Conservation (phyloP, 768 basidiomycete species). For the Lanmaoa rubissima region DNA sequence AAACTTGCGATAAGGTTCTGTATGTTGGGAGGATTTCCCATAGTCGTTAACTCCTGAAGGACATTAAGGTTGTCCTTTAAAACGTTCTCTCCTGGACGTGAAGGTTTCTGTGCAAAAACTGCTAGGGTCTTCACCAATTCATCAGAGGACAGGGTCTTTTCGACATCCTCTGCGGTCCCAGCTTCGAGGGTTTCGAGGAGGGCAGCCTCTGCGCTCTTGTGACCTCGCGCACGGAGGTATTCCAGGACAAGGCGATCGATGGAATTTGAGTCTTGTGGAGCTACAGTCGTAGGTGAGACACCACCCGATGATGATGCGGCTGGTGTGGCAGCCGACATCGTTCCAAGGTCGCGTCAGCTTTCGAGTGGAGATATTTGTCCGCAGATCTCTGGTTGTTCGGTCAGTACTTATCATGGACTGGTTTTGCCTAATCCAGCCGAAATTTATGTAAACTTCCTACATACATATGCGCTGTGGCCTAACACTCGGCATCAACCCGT, state of each 20-base stretch:
- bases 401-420: not conserved
- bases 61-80: constrained; percentile 66
- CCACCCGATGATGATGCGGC: constrained; percentile 35
- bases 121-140: constrained; percentile 58
- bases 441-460: not conserved
- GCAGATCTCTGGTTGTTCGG: not conserved
- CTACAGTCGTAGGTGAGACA: constrained; percentile 30
- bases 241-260: constrained; percentile 45
- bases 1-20: constrained; percentile 77
- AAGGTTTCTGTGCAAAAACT: constrained; percentile 67
- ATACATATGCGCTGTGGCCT: no score
- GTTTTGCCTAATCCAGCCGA: not conserved
- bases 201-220: constrained; percentile 43
- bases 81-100: constrained; percentile 65
- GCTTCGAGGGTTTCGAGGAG: constrained; percentile 40
- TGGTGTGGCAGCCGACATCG: constrained; percentile 34
- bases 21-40: constrained; percentile 70
- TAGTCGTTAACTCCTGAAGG: constrained; percentile 62
- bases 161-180: constrained; percentile 33
- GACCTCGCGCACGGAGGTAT: constrained; percentile 48
- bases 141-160: constrained; percentile 44
- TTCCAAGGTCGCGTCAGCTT: not conserved
- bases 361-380: not conserved
- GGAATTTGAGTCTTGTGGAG: constrained; percentile 29
- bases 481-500: no score